These are phyloP conservation scores for Globisporangium irregulare DNA, from an alignment of 352 stramenopile genomes.

Conservation along the genomic window DNA sequence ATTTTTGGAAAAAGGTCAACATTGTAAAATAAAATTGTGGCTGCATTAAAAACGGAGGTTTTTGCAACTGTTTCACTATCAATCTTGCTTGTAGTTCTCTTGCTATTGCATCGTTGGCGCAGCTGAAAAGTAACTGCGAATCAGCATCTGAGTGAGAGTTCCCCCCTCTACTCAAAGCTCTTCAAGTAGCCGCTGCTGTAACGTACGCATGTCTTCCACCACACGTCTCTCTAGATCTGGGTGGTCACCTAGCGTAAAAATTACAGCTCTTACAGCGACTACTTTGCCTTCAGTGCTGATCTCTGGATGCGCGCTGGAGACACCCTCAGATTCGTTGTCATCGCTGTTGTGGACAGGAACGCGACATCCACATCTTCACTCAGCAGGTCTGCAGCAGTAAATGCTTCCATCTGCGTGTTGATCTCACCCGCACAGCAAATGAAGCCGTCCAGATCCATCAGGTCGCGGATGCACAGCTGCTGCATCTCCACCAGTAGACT, in stretches of 20 bases:
- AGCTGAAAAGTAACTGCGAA: neutral
- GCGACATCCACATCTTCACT: too few species aligned
- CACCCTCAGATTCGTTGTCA: neutral
- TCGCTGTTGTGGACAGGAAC: too few species aligned
- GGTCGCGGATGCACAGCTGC: neutral
- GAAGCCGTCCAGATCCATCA: neutral
- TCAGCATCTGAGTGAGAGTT: neutral
- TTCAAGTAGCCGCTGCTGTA: neutral
- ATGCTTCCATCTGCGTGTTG: too few species aligned
- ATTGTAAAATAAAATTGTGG: neutral
- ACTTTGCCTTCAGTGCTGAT: neutral
- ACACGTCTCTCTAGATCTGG: neutral
- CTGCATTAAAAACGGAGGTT: slow-evolving; percentile 1
- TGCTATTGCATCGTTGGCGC: neutral
- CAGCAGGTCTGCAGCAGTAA: too few species aligned
- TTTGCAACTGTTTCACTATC: neutral
- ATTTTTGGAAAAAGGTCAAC: slow-evolving; percentile 3
- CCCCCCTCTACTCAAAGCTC: neutral
- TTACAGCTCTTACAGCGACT: too few species aligned
- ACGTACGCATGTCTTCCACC: neutral
- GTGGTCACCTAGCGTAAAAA: neutral
- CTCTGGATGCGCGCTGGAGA: neutral
- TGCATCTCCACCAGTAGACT: neutral
- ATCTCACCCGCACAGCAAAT: neutral
- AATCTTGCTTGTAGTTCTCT: neutral